Evolutionary conservation across 2,329 filamentous ascomycete genomes (phyloP), one percentile per base, ranked within the genome.

Genomic region (Chrysosphaeria jannelii): DNA sequence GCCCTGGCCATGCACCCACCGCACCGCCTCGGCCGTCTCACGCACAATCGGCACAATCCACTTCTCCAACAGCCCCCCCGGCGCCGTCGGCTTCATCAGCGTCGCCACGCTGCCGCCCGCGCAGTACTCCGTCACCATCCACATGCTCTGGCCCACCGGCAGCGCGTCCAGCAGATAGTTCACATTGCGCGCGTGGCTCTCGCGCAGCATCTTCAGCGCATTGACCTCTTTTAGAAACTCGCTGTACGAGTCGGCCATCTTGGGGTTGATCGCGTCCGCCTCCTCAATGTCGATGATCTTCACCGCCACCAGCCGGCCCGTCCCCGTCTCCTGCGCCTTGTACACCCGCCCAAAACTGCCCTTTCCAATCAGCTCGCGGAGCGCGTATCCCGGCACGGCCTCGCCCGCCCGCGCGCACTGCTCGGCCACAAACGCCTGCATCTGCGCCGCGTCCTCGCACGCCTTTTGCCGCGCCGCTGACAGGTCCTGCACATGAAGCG

Each of bases 121-220:
- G 35, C 74, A 79, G 41, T 79, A 78, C 44, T 85, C 72, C 28
- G 70, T 79, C 26, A 85, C 62, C 48, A 85, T 74, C 75, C 75
- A 88, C 47, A 88, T 66, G 29, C 74, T 61, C 33, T 70, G 65
- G 20, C 70, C 69, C 18, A 81, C 62, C 6, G 70, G 63, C 11
- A 79, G 53, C 4, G 71, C 71, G 32, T 79, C 72, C 34, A 79
- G 65, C 24, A 81, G 68, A 34, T 66, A 57, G 39, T 81, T 85
- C 44, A 88, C 65, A 37, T 81, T 81, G 33, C 59, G 57, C 10
- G 72, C 72, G 22, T 64, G 67, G 32, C 57, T 69, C 32, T 74
- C 66, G 35, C 67, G 65, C 24, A 88, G 51, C 27, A 71, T 50
- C 35, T 72, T 63, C 23, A 88, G 48, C 13, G 74, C 56, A 30